A percentile compares a stretch with the other conserved stretches of the same genome.
phyloP scores from a whole-genome alignment of 2,329 filamentous ascomycete species.

The Pseudogymnoascus sp. region DNA sequence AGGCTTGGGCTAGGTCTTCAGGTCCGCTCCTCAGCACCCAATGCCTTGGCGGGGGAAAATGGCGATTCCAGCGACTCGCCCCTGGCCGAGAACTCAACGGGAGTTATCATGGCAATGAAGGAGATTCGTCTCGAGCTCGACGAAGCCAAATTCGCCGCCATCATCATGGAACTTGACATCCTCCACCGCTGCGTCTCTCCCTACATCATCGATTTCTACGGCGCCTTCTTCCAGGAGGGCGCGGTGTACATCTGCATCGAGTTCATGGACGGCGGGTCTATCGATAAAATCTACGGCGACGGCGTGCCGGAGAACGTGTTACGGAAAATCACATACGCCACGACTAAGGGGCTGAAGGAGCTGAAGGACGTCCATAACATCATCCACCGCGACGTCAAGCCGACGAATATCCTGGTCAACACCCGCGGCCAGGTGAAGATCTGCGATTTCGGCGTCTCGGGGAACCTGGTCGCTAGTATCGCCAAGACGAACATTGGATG shows the following conservation, averaged over 20 bases:
- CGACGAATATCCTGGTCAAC: slow-evolving; percentile 96
- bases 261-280: slow-evolving; percentile 97
- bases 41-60: slow-evolving; percentile 17
- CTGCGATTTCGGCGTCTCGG: slow-evolving; percentile 95
- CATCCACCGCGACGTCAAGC: slow-evolving; percentile 97
- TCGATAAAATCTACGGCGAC: slow-evolving; percentile 88
- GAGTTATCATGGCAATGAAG: slow-evolving; percentile 97
- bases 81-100: slow-evolving; percentile 40
- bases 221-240: slow-evolving; percentile 97
- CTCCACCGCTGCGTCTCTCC: slow-evolving; percentile 90
- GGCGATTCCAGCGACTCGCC: slow-evolving; percentile 16
- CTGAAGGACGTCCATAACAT: slow-evolving; percentile 98
- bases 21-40: slow-evolving; percentile 29
- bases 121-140: slow-evolving; percentile 93
- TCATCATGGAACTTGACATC: slow-evolving; percentile 95
- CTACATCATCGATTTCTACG: slow-evolving; percentile 98
- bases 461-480: slow-evolving; percentile 93
- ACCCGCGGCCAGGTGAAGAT: slow-evolving; percentile 89
- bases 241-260: slow-evolving; percentile 99
- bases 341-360: slow-evolving; percentile 82
- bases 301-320: slow-evolving; percentile 85
- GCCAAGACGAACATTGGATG: slow-evolving; percentile 98
- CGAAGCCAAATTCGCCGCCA: slow-evolving; percentile 92
- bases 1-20: slow-evolving; percentile 51
- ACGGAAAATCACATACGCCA: slow-evolving; percentile 82